A percentile compares a stretch with the other conserved stretches of the same genome.
Evolutionary conservation across 2,329 filamentous ascomycete genomes (phyloP).

Genomic region (Ascochyta koolunga): DNA sequence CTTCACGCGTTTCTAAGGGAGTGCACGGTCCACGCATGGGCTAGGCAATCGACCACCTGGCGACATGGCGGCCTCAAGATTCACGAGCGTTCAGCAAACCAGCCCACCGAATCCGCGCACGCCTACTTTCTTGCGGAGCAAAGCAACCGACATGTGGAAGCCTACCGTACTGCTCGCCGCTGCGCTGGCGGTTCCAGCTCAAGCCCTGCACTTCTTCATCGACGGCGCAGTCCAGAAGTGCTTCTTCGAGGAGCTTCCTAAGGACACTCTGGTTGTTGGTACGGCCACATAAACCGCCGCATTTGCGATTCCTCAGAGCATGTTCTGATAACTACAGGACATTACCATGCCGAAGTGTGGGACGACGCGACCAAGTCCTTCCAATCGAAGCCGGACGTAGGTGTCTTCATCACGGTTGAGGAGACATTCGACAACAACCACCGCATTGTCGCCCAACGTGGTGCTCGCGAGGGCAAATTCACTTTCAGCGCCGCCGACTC

Average conservation of each 20-base stretch:
- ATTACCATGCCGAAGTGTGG: conserved; percentile 87
- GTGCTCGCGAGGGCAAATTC: conserved; percentile 78
- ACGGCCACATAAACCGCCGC: conserved; percentile 36
- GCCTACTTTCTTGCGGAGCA: conserved; percentile 28
- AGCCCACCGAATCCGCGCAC: conserved; percentile 28
- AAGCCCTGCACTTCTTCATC: conserved; percentile 95
- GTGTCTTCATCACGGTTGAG: conserved; percentile 91
- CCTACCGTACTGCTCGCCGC: conserved; percentile 69
- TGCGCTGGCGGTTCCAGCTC: conserved; percentile 65
- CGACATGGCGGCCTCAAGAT: conserved; percentile 32
- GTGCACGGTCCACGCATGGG: conserved; percentile 1
- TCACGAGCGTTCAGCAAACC: conserved; percentile 28
- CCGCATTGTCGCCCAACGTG: conserved; percentile 88
- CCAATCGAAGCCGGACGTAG: conserved; percentile 74
- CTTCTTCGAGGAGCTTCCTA: conserved; percentile 97
- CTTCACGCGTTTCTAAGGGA: neutral
- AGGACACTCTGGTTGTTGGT: conserved; percentile 95
- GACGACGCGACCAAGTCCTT: conserved; percentile 73
- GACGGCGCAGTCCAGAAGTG: conserved; percentile 86
- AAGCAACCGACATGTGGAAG: conserved; percentile 40
- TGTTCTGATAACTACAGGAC: conserved; percentile 57
- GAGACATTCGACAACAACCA: conserved; percentile 98
- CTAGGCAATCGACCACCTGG: conserved; percentile 31
- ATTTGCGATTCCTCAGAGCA: neutral
- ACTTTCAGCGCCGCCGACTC: conserved; percentile 93